Evolutionary conservation across 306 rosid genomes (phyloP).

Genomic region (Pyrus pyrifolia): DNA sequence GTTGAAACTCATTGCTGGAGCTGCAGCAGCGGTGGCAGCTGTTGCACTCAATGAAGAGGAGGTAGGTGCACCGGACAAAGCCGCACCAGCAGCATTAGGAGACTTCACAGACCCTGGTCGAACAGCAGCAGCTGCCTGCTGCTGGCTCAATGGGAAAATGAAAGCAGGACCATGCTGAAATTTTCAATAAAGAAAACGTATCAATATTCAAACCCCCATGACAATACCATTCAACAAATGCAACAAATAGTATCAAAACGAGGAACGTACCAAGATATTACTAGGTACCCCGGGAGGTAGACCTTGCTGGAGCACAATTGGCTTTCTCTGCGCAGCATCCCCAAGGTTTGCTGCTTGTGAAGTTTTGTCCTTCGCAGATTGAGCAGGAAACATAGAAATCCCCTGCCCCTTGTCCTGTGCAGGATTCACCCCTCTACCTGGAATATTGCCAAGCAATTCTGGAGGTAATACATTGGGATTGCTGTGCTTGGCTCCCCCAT

Average conservation of each 20-base stretch:
- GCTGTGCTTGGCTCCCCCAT: constrained; percentile 71
- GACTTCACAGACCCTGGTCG: constrained; percentile 74
- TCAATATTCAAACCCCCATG: background rate
- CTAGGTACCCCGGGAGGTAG: constrained; percentile 82
- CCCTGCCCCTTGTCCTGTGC: constrained; percentile 73
- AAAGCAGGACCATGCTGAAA: constrained; percentile 88
- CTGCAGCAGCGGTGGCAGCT: constrained; percentile 30
- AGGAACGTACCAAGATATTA: constrained; percentile 59
- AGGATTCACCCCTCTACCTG: constrained; percentile 39
- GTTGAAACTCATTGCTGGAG: constrained; percentile 83
- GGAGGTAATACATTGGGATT: constrained; percentile 50
- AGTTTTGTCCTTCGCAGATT: constrained; percentile 60
- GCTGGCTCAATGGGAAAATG: constrained; percentile 83
- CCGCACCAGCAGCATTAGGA: constrained; percentile 41
- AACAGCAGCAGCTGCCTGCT: constrained; percentile 73
- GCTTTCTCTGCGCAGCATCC: constrained; percentile 73
- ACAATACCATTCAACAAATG: background rate
- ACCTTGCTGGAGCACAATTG: constrained; percentile 69
- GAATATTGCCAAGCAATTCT: constrained; percentile 56
- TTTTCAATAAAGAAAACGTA: background rate
- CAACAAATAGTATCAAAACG: background rate
- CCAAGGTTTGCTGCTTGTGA: constrained; percentile 47
- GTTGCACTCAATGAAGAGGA: constrained; percentile 32
- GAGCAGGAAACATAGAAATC: constrained; percentile 50
- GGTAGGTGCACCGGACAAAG: constrained; percentile 35